Percentiles rank a stretch among this genome's conserved stretches.
phyloP scores from a whole-genome alignment of 768 basidiomycete species.

The Lactarius quietus region DNA sequence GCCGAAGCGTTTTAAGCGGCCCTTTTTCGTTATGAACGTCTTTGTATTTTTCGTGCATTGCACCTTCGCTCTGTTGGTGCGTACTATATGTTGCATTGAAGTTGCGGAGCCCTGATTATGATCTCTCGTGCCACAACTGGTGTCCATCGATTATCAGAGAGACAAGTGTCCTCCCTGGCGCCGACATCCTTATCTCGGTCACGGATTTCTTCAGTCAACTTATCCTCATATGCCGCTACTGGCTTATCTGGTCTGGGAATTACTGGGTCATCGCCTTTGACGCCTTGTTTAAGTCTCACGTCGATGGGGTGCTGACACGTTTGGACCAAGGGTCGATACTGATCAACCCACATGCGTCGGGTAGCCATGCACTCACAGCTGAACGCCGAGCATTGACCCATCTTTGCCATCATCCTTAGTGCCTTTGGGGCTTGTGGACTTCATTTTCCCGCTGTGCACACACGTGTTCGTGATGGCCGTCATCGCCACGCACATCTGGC shows the following conservation, averaged over 20 bases:
- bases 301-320: constrained; percentile 4
- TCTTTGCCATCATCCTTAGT: constrained; percentile 1
- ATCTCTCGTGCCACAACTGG: constrained; percentile 29
- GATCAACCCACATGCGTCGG: not conserved
- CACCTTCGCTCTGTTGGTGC: constrained; percentile 33
- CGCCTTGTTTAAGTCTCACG: constrained; percentile 30
- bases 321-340: not conserved
- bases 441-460: constrained; percentile 39
- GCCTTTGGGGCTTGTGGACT: constrained; percentile 38
- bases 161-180: constrained; percentile 33
- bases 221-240: constrained; percentile 42
- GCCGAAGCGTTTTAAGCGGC: not conserved
- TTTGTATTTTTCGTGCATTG: constrained; percentile 2
- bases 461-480: constrained; percentile 42
- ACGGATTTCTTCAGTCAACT: constrained; percentile 37
- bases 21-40: constrained; percentile 2
- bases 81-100: constrained; percentile 13
- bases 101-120: not conserved
- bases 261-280: constrained; percentile 34
- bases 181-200: constrained; percentile 38
- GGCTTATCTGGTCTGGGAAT: constrained; percentile 39
- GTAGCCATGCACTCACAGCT: not conserved
- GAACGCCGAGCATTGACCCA: not conserved
- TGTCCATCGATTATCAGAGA: constrained; percentile 33
- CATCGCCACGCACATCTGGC: constrained; percentile 41